Evolutionary conservation across 2,329 filamentous ascomycete species (phyloP).

Genomic region (Elsinoe fawcettii): DNA sequence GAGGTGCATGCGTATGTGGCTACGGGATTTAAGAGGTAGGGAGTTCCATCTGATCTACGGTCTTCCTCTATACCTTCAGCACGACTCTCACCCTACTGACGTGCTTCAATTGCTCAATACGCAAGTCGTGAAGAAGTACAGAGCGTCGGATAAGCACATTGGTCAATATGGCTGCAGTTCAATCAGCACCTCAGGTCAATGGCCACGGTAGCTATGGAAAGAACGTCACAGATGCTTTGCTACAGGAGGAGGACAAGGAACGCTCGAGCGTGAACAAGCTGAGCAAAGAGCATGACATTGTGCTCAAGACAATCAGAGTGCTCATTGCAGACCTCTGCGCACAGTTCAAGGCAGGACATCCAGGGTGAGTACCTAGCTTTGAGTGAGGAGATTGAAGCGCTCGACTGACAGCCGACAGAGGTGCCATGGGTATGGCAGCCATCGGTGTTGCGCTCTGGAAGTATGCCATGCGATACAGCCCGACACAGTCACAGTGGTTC

Average conservation of each 20-base stretch:
- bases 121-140: too few relatives aligned
- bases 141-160: not conserved
- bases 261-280: slow-evolving; percentile 11
- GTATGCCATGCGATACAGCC: slow-evolving; percentile 54
- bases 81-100: not conserved
- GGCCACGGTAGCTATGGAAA: slow-evolving; percentile 9
- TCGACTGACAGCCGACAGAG: slow-evolving; percentile 27
- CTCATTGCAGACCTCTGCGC: slow-evolving; percentile 62
- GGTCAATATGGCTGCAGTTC: slow-evolving; percentile 5
- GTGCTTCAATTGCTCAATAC: not conserved
- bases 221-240: slow-evolving; percentile 12
- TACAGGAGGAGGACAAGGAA: slow-evolving; percentile 11
- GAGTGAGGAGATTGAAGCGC: slow-evolving; percentile 16
- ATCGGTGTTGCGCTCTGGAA: slow-evolving; percentile 57
- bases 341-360: slow-evolving; percentile 62
- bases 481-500: slow-evolving; percentile 49
- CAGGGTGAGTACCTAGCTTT: slow-evolving; percentile 43
- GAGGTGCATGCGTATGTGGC: not conserved
- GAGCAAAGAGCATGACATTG: slow-evolving; percentile 34
- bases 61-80: not conserved
- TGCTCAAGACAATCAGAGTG: slow-evolving; percentile 53
- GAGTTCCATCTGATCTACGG: not conserved
- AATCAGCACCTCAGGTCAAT: not conserved
- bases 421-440: slow-evolving; percentile 54
- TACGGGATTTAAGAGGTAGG: slow-evolving; percentile 2